These are phyloP conservation scores for Henckelia pumila DNA, from an alignment of 257 asterid species.

Conservation along the genomic window DNA sequence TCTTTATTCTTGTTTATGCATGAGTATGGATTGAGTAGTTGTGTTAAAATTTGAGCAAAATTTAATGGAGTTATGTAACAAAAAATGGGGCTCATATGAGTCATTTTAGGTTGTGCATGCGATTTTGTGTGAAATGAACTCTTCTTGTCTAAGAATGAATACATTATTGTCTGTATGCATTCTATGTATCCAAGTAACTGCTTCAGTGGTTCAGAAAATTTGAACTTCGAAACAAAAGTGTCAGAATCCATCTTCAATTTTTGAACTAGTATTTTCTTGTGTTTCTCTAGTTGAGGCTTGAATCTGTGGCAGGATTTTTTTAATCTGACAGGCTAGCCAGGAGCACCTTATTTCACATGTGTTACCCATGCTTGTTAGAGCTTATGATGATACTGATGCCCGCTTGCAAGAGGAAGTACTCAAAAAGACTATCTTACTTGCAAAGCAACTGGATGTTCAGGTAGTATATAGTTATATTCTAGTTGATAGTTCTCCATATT, in stretches of 20 bases:
- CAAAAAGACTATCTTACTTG: constrained; percentile 69
- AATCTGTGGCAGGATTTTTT: constrained; percentile 24
- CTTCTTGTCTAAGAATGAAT: neutral
- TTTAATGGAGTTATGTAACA: neutral
- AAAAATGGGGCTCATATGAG: neutral
- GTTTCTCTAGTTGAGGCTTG: constrained; percentile 24
- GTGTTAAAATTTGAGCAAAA: neutral
- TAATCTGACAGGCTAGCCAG: constrained; percentile 72
- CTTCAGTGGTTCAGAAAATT: neutral
- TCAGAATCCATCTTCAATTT: constrained; percentile 10
- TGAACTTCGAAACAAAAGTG: neutral
- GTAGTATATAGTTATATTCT: constrained; percentile 38
- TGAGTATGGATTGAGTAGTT: neutral
- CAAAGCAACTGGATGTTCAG: constrained; percentile 87
- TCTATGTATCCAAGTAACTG: neutral
- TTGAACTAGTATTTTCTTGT: neutral
- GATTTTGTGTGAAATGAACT: neutral
- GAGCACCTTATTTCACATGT: constrained; percentile 79
- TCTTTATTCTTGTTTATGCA: neutral
- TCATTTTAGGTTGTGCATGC: neutral
- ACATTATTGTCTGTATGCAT: neutral
- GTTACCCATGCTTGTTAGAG: constrained; percentile 91
- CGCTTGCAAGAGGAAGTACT: constrained; percentile 99
- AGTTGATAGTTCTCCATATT: constrained; percentile 15
- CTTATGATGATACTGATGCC: constrained; percentile 92